Evolutionary conservation across 768 basidiomycete species (phyloP).

Genomic region (Termitomyces sp.): DNA sequence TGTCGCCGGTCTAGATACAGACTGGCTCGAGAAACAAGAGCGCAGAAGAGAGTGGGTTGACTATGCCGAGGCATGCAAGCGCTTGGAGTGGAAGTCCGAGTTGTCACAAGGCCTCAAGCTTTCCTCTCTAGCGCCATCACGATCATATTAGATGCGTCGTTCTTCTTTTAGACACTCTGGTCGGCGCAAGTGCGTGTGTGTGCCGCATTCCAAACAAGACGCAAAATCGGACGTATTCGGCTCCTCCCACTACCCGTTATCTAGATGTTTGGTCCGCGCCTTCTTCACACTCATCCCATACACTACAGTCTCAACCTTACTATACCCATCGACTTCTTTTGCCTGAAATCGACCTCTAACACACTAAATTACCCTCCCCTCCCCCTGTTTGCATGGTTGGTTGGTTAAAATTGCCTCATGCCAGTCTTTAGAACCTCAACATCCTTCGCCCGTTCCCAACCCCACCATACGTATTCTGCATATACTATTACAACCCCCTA

Average conservation of each 20-base stretch:
- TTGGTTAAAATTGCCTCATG: conserved; percentile 13
- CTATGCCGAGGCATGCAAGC: conserved; percentile 71
- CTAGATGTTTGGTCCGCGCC: conserved; percentile 22
- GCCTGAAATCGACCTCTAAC: conserved; percentile 10
- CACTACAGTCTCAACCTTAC: conserved; percentile 21
- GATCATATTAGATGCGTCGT: conserved; percentile 18
- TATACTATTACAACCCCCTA: conserved; percentile 16
- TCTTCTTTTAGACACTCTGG: conserved; percentile 3
- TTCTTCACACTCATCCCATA: conserved; percentile 24
- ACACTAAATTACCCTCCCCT: conserved; percentile 6
- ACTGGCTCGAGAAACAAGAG: conserved; percentile 81
- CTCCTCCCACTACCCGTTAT: conserved; percentile 14
- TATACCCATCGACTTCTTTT: conserved; percentile 15
- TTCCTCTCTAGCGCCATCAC: conserved; percentile 60
- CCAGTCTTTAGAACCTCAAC: conserved; percentile 11
- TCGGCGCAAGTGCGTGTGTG: conserved; percentile 5
- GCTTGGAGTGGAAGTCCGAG: conserved; percentile 85
- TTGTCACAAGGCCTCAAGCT: conserved; percentile 71
- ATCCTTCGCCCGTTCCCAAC: conserved; percentile 3
- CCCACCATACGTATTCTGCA: conserved; percentile 5
- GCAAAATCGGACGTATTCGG: conserved; percentile 13
- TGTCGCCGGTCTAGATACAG: conserved; percentile 68
- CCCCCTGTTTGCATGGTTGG: neutral
- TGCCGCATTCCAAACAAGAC: conserved; percentile 2
- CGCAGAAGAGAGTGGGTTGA: conserved; percentile 87